A percentile compares a stretch with the other conserved stretches of the same genome.
These are phyloP conservation scores for Ruellia speciosa DNA, from an alignment of 305 asterid genomes.

Conservation along the genomic window DNA sequence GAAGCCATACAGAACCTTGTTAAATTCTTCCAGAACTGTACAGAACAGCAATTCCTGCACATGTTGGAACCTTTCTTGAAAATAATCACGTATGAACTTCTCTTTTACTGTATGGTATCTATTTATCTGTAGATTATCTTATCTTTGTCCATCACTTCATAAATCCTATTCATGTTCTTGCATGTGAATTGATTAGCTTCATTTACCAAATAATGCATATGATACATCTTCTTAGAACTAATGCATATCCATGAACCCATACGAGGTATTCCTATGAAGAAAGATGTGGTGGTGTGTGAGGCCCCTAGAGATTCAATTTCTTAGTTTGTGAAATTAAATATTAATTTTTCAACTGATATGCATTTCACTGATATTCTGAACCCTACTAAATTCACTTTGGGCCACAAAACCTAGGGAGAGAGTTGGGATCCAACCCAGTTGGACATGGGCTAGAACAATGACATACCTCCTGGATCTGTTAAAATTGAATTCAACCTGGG, in stretches of 20 bases:
- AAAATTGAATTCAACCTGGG: background rate
- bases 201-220: constrained; percentile 30
- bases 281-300: background rate
- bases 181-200: background rate
- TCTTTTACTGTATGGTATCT: constrained; percentile 21
- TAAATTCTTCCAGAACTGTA: constrained; percentile 81
- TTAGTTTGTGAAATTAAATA: background rate
- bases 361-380: background rate
- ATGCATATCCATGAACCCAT: background rate
- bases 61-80: constrained; percentile 97
- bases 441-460: background rate
- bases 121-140: constrained; percentile 3
- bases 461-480: background rate
- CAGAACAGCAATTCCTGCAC: constrained; percentile 91
- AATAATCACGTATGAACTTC: constrained; percentile 84
- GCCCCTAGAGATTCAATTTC: background rate
- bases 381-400: background rate
- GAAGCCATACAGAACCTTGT: constrained; percentile 92
- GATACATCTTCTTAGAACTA: constrained; percentile 51
- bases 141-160: constrained; percentile 22
- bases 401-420: background rate
- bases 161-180: background rate
- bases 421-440: background rate
- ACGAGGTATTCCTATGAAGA: background rate
- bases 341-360: background rate